Evolutionary conservation across 2,329 filamentous ascomycete genomes (phyloP), one percentile per base, ranked within the genome.

Genomic region (Zasmidium citrigriseum): DNA sequence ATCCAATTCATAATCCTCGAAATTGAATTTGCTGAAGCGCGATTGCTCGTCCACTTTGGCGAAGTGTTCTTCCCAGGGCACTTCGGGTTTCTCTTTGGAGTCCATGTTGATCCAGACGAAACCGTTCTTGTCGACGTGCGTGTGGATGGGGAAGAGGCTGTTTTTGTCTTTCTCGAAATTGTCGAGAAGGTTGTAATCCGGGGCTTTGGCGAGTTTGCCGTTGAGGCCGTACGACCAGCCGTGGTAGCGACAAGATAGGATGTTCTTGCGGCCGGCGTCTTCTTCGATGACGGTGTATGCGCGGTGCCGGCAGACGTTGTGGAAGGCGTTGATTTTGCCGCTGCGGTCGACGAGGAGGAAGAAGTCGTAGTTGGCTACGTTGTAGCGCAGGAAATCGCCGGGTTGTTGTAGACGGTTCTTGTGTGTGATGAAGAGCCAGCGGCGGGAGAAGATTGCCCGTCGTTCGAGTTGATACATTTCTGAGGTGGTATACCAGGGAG

Each of bases 61-160:
- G 58, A 85, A 83, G 66, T 85, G 80, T 10, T 83, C 78, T 54
- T 76, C 70, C 83, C 82, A 86, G 1, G 76, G 63, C 5, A 81
- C 68, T 62, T 82, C 80, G 0, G 76, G 82, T 63, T 61, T 71
- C 61, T 75, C 75, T 71, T 68, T 69, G 10, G 67, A 72, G 51
- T 86, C 82, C 54, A 86, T 69, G 67, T 86, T 86, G 52, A 85
- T 76, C 81, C 82, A 86, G 61, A 86, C 74, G 69, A 86, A 86
- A 21, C 82, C 82, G 4, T 79, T 80, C 38, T 63, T 64, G 68
- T 85, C 83, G 41, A 84, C 67, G 62, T 82, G 79, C 3, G 83
- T 74, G 60, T 85, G 82, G 54, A 85, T 80, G 1, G 77, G 78
- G 58, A 86, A 80, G 0, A 87, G 76, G 5, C 80, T 77, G 61